Conservation (phyloP, 2,329 filamentous ascomycete genomes). For the Fusarium udum region DNA sequence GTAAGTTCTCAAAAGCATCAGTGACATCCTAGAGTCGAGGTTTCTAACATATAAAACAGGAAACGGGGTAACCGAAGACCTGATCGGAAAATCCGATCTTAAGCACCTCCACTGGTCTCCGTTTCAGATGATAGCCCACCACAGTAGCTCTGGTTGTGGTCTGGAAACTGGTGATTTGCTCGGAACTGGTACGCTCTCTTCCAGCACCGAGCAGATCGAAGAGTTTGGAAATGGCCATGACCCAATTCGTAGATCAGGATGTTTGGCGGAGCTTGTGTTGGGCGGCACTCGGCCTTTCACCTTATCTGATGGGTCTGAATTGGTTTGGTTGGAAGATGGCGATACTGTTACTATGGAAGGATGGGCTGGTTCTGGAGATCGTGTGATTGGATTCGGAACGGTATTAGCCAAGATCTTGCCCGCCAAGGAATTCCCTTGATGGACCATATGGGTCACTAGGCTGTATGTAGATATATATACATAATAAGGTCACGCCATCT, state of each 20-base stretch:
- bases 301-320: neutral
- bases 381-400: neutral
- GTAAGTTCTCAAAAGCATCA: neutral
- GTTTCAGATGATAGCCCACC: neutral
- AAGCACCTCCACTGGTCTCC: neutral
- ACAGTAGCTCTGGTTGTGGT: neutral
- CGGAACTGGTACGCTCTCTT: neutral
- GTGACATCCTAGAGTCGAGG: fast-evolving
- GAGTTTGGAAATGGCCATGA: neutral
- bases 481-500: neutral
- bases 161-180: neutral
- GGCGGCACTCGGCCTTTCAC: neutral
- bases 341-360: neutral
- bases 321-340: neutral
- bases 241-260: neutral
- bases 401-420: neutral
- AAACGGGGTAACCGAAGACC: neutral
- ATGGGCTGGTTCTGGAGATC: neutral
- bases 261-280: neutral
- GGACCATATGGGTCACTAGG: neutral
- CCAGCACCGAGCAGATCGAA: neutral
- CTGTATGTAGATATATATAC: neutral
- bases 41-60: neutral
- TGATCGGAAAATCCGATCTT: neutral
- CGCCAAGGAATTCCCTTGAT: neutral